Conservation (phyloP, 495 filamentous ascomycete genomes). For the Platismatia glauca region DNA sequence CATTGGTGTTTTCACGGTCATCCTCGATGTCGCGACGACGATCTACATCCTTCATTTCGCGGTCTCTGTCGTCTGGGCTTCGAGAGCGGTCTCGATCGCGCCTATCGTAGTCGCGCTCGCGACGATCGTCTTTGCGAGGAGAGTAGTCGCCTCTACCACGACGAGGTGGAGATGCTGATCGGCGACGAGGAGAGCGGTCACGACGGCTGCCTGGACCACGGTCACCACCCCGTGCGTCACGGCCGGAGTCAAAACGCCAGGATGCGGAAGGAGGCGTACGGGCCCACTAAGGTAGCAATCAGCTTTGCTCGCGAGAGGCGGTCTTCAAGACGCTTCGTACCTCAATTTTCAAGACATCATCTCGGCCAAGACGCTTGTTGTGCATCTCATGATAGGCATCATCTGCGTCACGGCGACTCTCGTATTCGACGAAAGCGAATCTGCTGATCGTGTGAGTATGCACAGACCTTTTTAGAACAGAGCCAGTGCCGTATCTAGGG, state of each 20-base stretch:
- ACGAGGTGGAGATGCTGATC: conserved; percentile 61
- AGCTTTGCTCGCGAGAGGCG: conserved; percentile 4
- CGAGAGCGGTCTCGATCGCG: conserved; percentile 60
- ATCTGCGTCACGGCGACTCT: conserved; percentile 96
- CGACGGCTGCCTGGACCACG: conserved; percentile 48
- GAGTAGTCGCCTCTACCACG: conserved; percentile 77
- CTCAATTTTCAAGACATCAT: conserved; percentile 97
- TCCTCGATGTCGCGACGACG: conserved; percentile 61
- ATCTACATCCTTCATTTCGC: conserved; percentile 59
- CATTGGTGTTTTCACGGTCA: conserved; percentile 42
- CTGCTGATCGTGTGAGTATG: conserved; percentile 39
- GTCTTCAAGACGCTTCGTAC: conserved; percentile 36
- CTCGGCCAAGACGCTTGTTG: conserved; percentile 94
- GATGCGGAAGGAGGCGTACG: conserved; percentile 96
- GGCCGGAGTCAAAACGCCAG: conserved; percentile 91
- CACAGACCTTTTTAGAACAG: not conserved
- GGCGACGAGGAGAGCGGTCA: conserved; percentile 68
- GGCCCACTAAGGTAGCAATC: conserved; percentile 63
- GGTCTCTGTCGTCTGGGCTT: conserved; percentile 58
- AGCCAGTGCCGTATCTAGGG: not conserved
- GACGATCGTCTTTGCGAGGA: conserved; percentile 83
- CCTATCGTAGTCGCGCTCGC: conserved; percentile 61
- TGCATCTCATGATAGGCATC: conserved; percentile 99
- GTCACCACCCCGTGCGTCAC: conserved; percentile 58
- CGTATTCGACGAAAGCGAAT: conserved; percentile 99